Base-by-base conservation (phyloP, 768 basidiomycete genomes). In the Mycena haematopus region DNA sequence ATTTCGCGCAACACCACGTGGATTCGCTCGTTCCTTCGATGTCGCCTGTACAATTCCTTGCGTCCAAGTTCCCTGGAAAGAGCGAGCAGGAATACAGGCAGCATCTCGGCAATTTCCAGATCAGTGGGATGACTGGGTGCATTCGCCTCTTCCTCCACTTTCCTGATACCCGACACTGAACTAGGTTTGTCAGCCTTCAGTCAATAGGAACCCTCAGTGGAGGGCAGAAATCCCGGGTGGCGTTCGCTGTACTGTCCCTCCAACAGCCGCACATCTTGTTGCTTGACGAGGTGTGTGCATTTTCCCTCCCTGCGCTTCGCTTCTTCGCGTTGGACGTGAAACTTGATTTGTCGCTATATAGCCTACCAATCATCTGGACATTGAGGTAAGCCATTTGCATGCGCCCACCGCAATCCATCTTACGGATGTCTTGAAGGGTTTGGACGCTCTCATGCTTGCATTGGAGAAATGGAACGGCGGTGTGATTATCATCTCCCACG, bases 31-130 rank as follows among this genome's bases (percentile, higher is more conserved):
- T 86, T 44, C 88, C 94, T 1, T 82, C 82, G 4, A 84, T 97
- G 86, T 89, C 88, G n/a, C 93, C 96, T 0, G 97, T 99, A 11
- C 91, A 93, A 69, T 98, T 97, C 79, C 79, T 99, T 31, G 93
- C 94, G 15, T 87, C 88, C 24, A 92, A 86, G 70, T 98, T 92
- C 81, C 97, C 97, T 1, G 96, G 97, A 0, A 91, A 90, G 76
- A 93, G 85, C 7, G 97, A 99, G 76, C 96, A 98, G 75, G 97
- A 98, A 74, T 99, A 99, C 74, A 85, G 97, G 64, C 75, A 78
- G n/a, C 97, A 99, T 77, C 82, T 99, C 14, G 97, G 96, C 7
- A 95, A 96, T 61, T 97, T 99, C 80, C 96, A 97, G 69, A 96
- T 98, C 70, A 97, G 93, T 63, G 95, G 95, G 45, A 89, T 96